Conservation (phyloP, 1,139 yeast genomes). For the Candida albicans region DNA sequence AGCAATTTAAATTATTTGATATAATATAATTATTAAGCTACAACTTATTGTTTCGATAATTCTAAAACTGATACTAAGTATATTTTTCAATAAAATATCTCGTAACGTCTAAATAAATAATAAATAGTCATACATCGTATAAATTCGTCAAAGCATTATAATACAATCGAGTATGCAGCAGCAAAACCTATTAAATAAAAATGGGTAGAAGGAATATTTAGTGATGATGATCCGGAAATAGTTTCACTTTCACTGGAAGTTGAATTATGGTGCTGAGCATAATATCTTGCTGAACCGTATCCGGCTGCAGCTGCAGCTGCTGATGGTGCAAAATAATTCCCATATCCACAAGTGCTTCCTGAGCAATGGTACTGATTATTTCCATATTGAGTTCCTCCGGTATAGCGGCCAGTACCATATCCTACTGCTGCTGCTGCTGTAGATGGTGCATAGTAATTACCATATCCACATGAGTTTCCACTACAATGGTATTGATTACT, state of each 20-base stretch:
- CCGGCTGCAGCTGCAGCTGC: conserved; percentile 15
- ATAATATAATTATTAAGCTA: too few species aligned
- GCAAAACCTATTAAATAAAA: not conserved
- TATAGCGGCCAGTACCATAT: conserved; percentile 13
- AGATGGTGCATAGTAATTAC: conserved; percentile 12
- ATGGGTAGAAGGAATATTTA: not conserved
- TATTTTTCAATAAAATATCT: too few species aligned
- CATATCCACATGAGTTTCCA: conserved; percentile 11
- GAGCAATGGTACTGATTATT: conserved; percentile 8
- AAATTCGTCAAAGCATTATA: too few species aligned
- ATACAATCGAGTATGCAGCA: too few species aligned
- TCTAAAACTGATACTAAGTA: too few species aligned
- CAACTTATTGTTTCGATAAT: too few species aligned
- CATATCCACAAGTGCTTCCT: conserved; percentile 12
- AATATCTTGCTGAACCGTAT: conserved; percentile 7
- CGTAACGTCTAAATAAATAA: too few species aligned
- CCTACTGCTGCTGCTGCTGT: conserved; percentile 14
- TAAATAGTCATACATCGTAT: too few species aligned
- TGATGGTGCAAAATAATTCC: conserved; percentile 14
- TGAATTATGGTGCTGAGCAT: too few species aligned
- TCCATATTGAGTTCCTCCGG: too few species aligned
- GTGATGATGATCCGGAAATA: not conserved
- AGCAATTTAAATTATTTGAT: too few species aligned
- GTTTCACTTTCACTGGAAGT: not conserved
- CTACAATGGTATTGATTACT: conserved; percentile 5